phyloP scores from a whole-genome alignment of 371 early-diverging fungal species.

The Coemansia sp. region DNA sequence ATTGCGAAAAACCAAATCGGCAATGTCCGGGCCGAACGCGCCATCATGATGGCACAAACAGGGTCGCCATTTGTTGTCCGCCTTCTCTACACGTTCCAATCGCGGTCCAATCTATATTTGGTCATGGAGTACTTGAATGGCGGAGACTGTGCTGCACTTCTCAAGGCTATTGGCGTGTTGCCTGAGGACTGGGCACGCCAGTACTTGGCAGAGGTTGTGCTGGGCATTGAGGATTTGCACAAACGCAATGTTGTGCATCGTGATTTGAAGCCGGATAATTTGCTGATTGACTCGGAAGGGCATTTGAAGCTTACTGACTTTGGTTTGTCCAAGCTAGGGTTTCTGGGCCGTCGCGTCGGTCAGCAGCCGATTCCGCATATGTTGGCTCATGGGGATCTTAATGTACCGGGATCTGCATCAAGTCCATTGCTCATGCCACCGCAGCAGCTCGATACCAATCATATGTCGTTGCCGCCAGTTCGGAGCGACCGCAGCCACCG shows the following conservation, averaged over 20 bases:
- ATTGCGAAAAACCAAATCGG: slow-evolving; percentile 80
- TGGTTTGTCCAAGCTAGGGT: slow-evolving; percentile 73
- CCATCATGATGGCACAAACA: slow-evolving; percentile 82
- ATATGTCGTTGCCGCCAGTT: not conserved
- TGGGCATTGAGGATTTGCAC: slow-evolving; percentile 85
- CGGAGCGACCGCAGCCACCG: not conserved
- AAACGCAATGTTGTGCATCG: slow-evolving; percentile 81
- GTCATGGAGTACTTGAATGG: slow-evolving; percentile 97
- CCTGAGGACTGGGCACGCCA: slow-evolving; percentile 70
- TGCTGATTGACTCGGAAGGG: slow-evolving; percentile 74
- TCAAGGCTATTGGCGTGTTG: slow-evolving; percentile 84
- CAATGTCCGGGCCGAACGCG: slow-evolving; percentile 93
- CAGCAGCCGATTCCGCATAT: slow-evolving; percentile 26
- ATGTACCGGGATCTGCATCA: too few species aligned
- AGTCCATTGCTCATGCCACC: not conserved
- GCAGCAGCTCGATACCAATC: not conserved
- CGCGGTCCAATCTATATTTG: slow-evolving; percentile 84
- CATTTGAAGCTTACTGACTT: slow-evolving; percentile 87
- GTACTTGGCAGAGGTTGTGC: slow-evolving; percentile 85
- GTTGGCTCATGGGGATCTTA: not conserved
- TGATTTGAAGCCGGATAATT: slow-evolving; percentile 84
- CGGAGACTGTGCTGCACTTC: slow-evolving; percentile 91
- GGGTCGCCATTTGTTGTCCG: slow-evolving; percentile 94
- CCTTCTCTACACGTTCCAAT: slow-evolving; percentile 91
- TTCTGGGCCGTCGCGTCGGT: slow-evolving; percentile 50